Base-by-base conservation (phyloP, 352 stramenopile genomes). In the Pythium pyrilobum region DNA sequence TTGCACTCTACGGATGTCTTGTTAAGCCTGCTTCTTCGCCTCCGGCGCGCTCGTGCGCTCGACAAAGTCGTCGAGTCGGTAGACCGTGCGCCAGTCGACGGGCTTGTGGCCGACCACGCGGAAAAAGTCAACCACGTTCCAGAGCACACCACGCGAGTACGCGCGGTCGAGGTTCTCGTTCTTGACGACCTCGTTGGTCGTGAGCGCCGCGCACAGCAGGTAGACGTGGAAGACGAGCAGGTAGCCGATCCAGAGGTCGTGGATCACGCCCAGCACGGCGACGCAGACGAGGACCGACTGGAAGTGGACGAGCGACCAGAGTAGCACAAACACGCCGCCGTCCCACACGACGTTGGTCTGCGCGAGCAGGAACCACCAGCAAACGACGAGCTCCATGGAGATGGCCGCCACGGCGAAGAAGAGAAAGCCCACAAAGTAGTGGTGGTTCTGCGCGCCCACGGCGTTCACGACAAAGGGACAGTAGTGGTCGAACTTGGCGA, bases 391-490 rank as follows among this genome's bases (percentile, higher is more conserved):
- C 37, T 74, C 67, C 32, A 88, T 38, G 21, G 44, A 58, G 51
- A 92, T 89, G 3, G 69, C 76, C 10, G 74, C 16, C 13, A 87
- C 81, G 16, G 75, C 71, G 23, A 70, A 87, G 41, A 87, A 62
- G 28, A 98, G 69, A 70, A 99, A 98, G 4, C 77, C 62, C 32
- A 98, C 70, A 64, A 99, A 99, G 41, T 74, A 89, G 37, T 76
- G 61, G 73, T 99, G 92, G 77, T 99, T 99, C 28, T 86, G 72
- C 32, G 88, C 77, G 11, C 95, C 97, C 43, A 99, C 89, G 53
- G 92, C 98, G 74, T 95, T 98, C 38, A 89, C 84, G 31, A 89
- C 81, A 51, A 90, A 94, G 11, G 83, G 83, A 21, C 83, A 94
- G 51, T 92, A 91, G 58, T 94, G 83, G 52, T 94, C 83, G 46